Evolutionary conservation across 2,329 filamentous ascomycete genomes (phyloP).

Genomic region (Ceratocystis diversiconidia): DNA sequence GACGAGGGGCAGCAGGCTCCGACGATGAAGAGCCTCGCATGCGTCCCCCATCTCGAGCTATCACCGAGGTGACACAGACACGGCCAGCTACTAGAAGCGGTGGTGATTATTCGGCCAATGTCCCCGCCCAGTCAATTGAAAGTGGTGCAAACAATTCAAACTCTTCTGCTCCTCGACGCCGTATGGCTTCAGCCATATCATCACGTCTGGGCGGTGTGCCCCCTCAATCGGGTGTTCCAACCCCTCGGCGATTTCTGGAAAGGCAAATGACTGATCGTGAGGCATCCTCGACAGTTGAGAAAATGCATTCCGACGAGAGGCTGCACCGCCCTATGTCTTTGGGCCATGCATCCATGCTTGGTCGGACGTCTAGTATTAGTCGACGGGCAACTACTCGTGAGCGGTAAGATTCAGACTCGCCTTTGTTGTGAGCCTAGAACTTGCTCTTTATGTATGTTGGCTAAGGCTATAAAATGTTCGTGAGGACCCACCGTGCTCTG

Average conservation of each 20-base stretch:
- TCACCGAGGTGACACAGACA: constrained; percentile 38
- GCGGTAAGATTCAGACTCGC: constrained; percentile 26
- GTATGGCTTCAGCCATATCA: constrained; percentile 35
- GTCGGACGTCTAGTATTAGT: constrained; percentile 34
- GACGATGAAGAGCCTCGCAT: constrained; percentile 32
- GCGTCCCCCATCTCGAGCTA: constrained; percentile 43
- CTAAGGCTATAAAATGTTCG: not conserved
- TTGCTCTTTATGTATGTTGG: not conserved
- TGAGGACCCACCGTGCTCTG: not conserved
- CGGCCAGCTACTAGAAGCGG: constrained; percentile 27
- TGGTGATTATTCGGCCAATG: constrained; percentile 21
- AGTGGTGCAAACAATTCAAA: constrained; percentile 25
- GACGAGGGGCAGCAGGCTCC: constrained; percentile 34
- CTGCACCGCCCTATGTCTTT: constrained; percentile 33
- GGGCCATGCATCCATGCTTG: constrained; percentile 30
- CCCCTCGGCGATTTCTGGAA: constrained; percentile 11
- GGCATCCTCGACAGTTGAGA: constrained; percentile 24
- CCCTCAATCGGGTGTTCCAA: constrained; percentile 15
- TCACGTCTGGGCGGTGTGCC: constrained; percentile 29
- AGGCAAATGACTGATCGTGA: constrained; percentile 18
- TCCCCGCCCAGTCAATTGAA: constrained; percentile 18
- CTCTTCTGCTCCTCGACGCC: constrained; percentile 36
- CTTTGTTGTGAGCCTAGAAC: not conserved
- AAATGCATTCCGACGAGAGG: constrained; percentile 28
- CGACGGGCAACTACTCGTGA: constrained; percentile 23